Base-by-base conservation (phyloP, 83 land plant species). In the Picea abies region DNA sequence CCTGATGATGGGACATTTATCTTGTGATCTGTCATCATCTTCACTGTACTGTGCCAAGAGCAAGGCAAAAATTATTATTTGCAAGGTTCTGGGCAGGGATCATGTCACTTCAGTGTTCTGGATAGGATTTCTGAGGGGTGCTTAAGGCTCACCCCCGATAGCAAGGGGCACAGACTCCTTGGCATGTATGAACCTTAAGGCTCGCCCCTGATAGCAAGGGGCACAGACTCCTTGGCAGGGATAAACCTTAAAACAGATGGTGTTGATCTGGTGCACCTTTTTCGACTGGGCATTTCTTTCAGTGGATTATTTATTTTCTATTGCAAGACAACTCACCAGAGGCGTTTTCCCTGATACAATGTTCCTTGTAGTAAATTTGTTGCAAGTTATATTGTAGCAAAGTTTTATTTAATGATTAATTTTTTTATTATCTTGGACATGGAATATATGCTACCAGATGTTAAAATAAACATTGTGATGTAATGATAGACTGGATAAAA, bases 321-420 rank as follows among this genome's bases (percentile, higher is more conserved):
- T 93, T 91, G 99, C 94, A 96, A 96, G 98, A 96, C 90, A 94
- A 96, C 97, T 91, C 77, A 96, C 97, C 87, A 84, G 86, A 85
- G 93, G 93, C 92, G 91, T 96, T 92, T 82, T 76, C 81, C 83
- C 73, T 82, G 87, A 92, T 90, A 83, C 86, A 90, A 80, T 85
- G 83, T 82, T 87, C 82, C 89, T 89, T 86, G 69, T 87, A 75
- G 61, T 87, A 89, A 86, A 69, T 56, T 80, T 84, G 61, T 68
- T 61, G 56, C 37, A 72, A 32, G 29, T 29, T 22, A 58, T 78
- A 58, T 78, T 60, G 61, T 39, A 56, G n/a, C 79, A 52, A 39
- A 52, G n/a, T 82, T 72, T 20, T 82, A 32, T 82, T 82, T 61
- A 82, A 20, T 47, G 39, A 10, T 3, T 26, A 12, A 20, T 44